Base-by-base conservation (phyloP, 352 stramenopile genomes). In the Thalassiosira pacifica region DNA sequence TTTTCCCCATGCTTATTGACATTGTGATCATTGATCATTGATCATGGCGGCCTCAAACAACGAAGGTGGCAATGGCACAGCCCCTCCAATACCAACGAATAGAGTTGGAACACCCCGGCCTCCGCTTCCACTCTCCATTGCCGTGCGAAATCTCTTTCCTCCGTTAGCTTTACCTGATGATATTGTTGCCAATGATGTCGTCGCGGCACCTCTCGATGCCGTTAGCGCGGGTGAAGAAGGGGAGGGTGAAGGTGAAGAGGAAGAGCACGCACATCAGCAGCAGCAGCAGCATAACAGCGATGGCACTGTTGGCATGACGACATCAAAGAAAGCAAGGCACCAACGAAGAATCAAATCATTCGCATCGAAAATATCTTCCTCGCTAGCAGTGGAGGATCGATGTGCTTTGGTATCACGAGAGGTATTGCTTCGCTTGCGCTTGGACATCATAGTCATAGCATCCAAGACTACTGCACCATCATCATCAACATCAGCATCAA, bases 71-170 rank as follows among this genome's bases (percentile, higher is more conserved):
- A n/a, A n/a, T n/a, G n/a, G n/a, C n/a, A n/a, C n/a, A n/a, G n/a
- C n/a, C n/a, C n/a, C n/a, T n/a, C n/a, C n/a, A n/a, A n/a, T n/a
- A n/a, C n/a, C n/a, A n/a, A n/a, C n/a, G n/a, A n/a, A n/a, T n/a
- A n/a, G n/a, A n/a, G n/a, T n/a, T n/a, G n/a, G n/a, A n/a, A n/a
- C n/a, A n/a, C n/a, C n/a, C n/a, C 37, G 6, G 6, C 37, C 37
- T 16, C 48, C 66, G 0, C 42, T 86, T 5, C 68, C 77, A 52
- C 48, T 77, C 8, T 76, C 77, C 8, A 73, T 88, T 31, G 16
- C 57, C 26, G 57, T 82, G 55, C 67, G 74, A 19, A 88, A 83
- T 74, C 57, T 79, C n/a, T 84, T 79, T 26, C 67, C 75, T n/a
- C 60, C 81, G n/a, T 72, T 77, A 9, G 26, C 40, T 31, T 22